These are phyloP conservation scores for Aegle marmelos DNA, from an alignment of 345 rosid species.

Conservation along the genomic window DNA sequence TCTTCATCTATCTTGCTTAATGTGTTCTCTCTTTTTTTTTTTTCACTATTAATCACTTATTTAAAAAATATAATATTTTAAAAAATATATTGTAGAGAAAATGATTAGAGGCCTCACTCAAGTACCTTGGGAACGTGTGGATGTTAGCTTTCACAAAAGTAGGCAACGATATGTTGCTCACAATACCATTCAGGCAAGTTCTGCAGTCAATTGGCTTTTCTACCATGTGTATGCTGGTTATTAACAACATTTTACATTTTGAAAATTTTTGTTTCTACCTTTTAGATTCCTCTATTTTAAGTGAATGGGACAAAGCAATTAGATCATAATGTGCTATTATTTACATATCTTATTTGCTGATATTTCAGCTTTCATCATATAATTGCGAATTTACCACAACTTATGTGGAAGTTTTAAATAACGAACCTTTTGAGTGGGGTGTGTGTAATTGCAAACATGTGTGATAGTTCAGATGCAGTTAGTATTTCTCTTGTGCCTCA, in stretches of 20 bases:
- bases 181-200: constrained; percentile 86
- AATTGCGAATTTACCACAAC: neutral
- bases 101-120: constrained; percentile 81
- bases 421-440: neutral
- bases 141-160: constrained; percentile 89
- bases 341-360: neutral
- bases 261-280: neutral
- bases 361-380: neutral
- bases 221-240: neutral
- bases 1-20: neutral
- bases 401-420: neutral
- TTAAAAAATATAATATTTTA: too few relatives aligned
- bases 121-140: constrained; percentile 85
- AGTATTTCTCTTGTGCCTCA: neutral
- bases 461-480: neutral
- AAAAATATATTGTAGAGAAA: constrained; percentile 48
- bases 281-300: neutral
- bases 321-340: neutral
- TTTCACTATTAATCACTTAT: neutral
- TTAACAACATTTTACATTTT: too few relatives aligned
- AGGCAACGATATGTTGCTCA: constrained; percentile 76
- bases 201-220: neutral
- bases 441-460: neutral
- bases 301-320: neutral
- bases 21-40: neutral